Conservation (phyloP, 1,284 basidiomycete species). For the Tilletia caries region DNA sequence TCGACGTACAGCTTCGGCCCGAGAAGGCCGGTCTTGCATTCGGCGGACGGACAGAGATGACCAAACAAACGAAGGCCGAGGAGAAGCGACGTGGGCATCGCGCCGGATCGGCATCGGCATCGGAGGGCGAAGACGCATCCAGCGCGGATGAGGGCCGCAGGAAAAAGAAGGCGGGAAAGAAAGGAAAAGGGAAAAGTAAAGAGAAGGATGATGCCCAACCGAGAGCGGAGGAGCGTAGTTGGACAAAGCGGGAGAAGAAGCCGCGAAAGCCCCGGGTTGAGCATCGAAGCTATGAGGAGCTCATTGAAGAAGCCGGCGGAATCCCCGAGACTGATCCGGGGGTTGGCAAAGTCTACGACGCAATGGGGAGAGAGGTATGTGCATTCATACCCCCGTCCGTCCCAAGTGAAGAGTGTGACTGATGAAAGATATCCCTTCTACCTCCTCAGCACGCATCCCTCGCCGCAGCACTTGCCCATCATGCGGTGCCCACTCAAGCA, state of each 20-base stretch:
- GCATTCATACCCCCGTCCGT: too few species aligned
- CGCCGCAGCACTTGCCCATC: slow-evolving; percentile 18
- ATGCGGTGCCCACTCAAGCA: slow-evolving; percentile 63
- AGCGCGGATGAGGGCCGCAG: slow-evolving; percentile 53
- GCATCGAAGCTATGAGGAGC: slow-evolving; percentile 51
- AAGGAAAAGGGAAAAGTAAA: slow-evolving; percentile 13
- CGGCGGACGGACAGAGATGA: slow-evolving; percentile 50
- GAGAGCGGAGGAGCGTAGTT: slow-evolving; percentile 19
- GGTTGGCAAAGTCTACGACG: slow-evolving; percentile 44
- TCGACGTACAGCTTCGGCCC: slow-evolving; percentile 49
- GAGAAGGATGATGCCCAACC: neutral
- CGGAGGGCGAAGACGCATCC: slow-evolving; percentile 29
- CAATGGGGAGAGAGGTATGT: slow-evolving; percentile 31
- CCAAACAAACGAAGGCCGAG: slow-evolving; percentile 40
- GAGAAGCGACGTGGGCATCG: slow-evolving; percentile 14
- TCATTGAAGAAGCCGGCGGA: slow-evolving; percentile 40
- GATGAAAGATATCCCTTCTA: slow-evolving; percentile 19
- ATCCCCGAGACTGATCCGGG: slow-evolving; percentile 10
- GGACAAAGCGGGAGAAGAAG: slow-evolving; percentile 36
- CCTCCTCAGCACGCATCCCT: slow-evolving; percentile 23
- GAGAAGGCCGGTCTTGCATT: slow-evolving; percentile 50
- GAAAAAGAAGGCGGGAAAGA: slow-evolving; percentile 9
- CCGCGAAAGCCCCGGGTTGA: slow-evolving; percentile 39
- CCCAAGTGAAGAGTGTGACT: too few species aligned
- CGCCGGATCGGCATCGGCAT: slow-evolving; percentile 15